Percentiles rank a stretch among this genome's conserved stretches.
These are phyloP conservation scores for Fusarium paranaense DNA, from an alignment of 2,329 filamentous ascomycete species.

Conservation along the genomic window DNA sequence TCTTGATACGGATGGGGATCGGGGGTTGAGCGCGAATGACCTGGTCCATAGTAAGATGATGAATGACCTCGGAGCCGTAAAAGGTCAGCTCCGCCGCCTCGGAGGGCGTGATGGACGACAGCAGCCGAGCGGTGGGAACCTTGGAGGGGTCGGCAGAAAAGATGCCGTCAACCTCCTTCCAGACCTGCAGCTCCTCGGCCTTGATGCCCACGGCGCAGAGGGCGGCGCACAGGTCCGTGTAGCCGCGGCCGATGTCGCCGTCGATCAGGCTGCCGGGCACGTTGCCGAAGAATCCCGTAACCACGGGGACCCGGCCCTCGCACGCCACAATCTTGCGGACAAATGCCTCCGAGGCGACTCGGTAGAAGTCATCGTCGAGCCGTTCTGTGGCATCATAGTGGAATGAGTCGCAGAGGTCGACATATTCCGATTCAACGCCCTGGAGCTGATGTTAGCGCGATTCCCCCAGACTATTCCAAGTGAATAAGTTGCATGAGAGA, in stretches of 20 bases:
- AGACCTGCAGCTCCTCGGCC: slow-evolving; percentile 92
- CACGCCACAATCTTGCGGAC: slow-evolving; percentile 74
- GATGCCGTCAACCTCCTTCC: slow-evolving; percentile 99
- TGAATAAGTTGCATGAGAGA: neutral
- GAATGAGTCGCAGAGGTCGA: slow-evolving; percentile 88
- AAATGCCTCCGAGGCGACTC: slow-evolving; percentile 70
- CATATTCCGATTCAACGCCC: slow-evolving; percentile 87
- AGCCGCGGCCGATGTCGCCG: slow-evolving; percentile 89
- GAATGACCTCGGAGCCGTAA: slow-evolving; percentile 95
- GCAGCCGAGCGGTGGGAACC: slow-evolving; percentile 91
- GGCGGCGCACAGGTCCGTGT: slow-evolving; percentile 95
- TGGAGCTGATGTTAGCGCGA: slow-evolving; percentile 42
- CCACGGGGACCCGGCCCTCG: slow-evolving; percentile 76
- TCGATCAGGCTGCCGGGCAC: slow-evolving; percentile 92
- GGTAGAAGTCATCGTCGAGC: slow-evolving; percentile 78
- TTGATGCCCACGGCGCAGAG: slow-evolving; percentile 89
- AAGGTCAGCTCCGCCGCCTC: slow-evolving; percentile 97
- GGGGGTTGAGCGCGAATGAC: slow-evolving; percentile 82
- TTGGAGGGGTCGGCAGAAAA: slow-evolving; percentile 88
- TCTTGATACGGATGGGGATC: slow-evolving; percentile 91
- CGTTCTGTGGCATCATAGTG: slow-evolving; percentile 71
- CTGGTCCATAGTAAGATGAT: slow-evolving; percentile 99
- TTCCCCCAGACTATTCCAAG: neutral
- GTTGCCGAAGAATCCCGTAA: slow-evolving; percentile 95
- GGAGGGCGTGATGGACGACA: slow-evolving; percentile 88